Evolutionary conservation across 192 early-diverging fungal genomes (phyloP).

Genomic region (Coemansia sp.): DNA sequence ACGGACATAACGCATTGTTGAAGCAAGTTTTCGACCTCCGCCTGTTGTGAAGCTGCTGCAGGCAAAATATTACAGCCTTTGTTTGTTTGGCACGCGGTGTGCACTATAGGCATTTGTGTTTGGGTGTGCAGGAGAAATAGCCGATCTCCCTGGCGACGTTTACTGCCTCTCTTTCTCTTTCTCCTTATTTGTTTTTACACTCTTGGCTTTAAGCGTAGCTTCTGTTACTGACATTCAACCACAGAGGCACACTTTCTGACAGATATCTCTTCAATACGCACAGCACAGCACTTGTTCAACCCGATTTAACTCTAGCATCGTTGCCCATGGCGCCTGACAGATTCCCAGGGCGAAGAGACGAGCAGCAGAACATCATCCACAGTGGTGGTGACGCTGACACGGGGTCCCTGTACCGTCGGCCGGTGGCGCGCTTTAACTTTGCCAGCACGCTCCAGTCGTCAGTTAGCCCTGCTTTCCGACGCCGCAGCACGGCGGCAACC

Average conservation of each 20-base stretch:
- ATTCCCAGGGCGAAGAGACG: background rate
- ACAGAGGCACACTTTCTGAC: too few species aligned
- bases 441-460: conserved; percentile 44
- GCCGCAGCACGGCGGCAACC: conserved; percentile 32
- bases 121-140: background rate
- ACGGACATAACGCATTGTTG: too few species aligned
- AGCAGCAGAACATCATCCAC: background rate
- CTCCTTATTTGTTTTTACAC: background rate
- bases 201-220: background rate
- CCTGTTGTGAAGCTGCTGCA: background rate
- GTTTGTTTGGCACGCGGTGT: too few species aligned
- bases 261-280: too few species aligned
- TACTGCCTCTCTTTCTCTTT: too few species aligned
- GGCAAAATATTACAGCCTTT: too few species aligned
- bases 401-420: background rate
- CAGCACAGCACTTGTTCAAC: background rate
- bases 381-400: background rate
- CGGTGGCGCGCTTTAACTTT: conserved; percentile 26
- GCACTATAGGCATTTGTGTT: too few species aligned
- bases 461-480: conserved; percentile 13
- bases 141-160: too few species aligned
- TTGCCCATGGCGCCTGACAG: background rate
- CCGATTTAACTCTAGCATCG: background rate
- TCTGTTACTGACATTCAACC: too few species aligned
- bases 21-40: background rate